phyloP scores from a whole-genome alignment of 192 early-diverging fungal genomes.

The Lunasporangiospora selenospora region DNA sequence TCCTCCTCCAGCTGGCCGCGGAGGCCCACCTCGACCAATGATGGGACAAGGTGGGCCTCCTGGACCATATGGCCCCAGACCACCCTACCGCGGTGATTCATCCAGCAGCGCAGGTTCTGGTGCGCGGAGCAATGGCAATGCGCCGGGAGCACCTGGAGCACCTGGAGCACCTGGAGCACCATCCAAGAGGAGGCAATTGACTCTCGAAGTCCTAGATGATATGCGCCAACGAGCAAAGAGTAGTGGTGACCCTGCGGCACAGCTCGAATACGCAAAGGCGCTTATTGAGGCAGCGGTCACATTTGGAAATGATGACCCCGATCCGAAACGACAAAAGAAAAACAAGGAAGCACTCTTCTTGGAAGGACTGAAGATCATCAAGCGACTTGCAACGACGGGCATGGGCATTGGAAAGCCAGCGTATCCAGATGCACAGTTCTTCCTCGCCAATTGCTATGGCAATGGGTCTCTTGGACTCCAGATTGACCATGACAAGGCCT shows the following conservation, averaged over 20 bases:
- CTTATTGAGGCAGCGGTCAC: slow-evolving; percentile 74
- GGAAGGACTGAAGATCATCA: slow-evolving; percentile 83
- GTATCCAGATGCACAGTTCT: slow-evolving; percentile 88
- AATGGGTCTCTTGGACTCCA: slow-evolving; percentile 75
- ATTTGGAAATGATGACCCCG: slow-evolving; percentile 58
- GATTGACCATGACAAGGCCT: slow-evolving; percentile 83
- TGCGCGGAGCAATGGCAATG: background rate
- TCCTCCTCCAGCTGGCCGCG: slow-evolving; percentile 34
- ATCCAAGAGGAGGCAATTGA: slow-evolving; percentile 29
- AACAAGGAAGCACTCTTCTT: slow-evolving; percentile 67
- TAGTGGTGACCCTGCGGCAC: slow-evolving; percentile 68
- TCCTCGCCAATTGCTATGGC: slow-evolving; percentile 84
- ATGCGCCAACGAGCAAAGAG: slow-evolving; percentile 57
- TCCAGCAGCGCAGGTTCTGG: slow-evolving; percentile 13
- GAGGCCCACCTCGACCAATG: slow-evolving; percentile 28
- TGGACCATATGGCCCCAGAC: slow-evolving; percentile 11
- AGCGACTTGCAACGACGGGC: slow-evolving; percentile 73
- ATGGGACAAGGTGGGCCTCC: slow-evolving; percentile 32
- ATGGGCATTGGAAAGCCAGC: slow-evolving; percentile 67
- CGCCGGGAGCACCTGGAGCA: background rate
- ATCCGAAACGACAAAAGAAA: slow-evolving; percentile 65
- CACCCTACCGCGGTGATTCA: slow-evolving; percentile 38
- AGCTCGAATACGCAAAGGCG: slow-evolving; percentile 85
- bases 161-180: slow-evolving; percentile 26
- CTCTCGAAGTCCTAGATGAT: slow-evolving; percentile 33